Base-by-base conservation (phyloP, 2,329 filamentous ascomycete genomes). In the Hawksworthiomyces lignivorus region DNA sequence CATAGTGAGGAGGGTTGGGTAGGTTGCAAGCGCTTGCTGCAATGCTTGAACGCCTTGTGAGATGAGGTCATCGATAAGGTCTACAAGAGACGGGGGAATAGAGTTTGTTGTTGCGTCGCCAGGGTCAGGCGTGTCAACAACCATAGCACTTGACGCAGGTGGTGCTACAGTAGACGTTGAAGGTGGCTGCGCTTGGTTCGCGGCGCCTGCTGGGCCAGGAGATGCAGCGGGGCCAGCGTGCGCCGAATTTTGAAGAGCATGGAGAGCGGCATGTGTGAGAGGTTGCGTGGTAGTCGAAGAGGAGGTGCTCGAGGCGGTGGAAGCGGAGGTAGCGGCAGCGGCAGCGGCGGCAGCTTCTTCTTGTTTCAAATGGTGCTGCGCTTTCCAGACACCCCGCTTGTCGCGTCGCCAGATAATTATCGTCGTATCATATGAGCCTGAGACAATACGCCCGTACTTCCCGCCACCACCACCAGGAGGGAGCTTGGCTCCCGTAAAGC, bases 331-430 rank as follows among this genome's bases (percentile, higher is more conserved):
- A 3, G 26, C 12, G 4, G 15, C 19, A 17, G 43, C 21, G 18
- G 33, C 14, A 18, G 43, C 67, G 2, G 65, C 61, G 1, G 76
- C 73, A 3, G 80, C 82, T 45, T 86, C 81, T 56, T 85, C 82
- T 57, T 94, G 87, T 29, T 80, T 74, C 9, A 94, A 69, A 33
- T 77, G 77, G 50, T 90, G 85, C 26, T 80, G 79, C 41, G 82
- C 78, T 51, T 81, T 81, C 89, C 92, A 97, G 20, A 84, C 77
- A 3, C 89, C 89, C 50, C 92, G 81, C 50, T 80, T 77, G 50
- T 94, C 84, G 47, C 87, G 82, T 52, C 85, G 83, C 92, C 92
- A 98, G 43, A 98, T 86, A 50, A 96, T 89, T 52, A 98, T 87
- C 10, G 81, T 89, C 64, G 95, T 87, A 52, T 98, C 92, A 53